These are phyloP conservation scores for Saturnispora ahearnii DNA, from an alignment of 805 yeast genomes.

Conservation along the genomic window DNA sequence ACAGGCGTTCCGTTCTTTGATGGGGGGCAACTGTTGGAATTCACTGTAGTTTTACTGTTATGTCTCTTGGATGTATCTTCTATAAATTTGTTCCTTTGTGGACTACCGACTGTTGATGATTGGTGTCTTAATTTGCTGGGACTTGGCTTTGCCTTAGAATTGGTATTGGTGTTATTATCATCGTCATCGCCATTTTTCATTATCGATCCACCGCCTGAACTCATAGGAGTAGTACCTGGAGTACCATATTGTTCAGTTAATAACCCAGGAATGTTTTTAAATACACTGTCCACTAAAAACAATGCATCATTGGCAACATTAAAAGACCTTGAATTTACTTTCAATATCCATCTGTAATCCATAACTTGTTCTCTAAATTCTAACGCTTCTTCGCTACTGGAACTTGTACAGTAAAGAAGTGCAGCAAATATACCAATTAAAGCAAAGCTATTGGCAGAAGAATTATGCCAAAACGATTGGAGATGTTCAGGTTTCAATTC, in stretches of 20 bases:
- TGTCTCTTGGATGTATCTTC: neutral
- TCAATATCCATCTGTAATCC: conserved; percentile 68
- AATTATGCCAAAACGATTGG: conserved; percentile 84
- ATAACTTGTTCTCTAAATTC: conserved; percentile 59
- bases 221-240: conserved; percentile 3
- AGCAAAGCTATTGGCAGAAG: conserved; percentile 69
- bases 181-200: neutral
- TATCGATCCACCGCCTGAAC: neutral
- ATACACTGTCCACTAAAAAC: conserved; percentile 57
- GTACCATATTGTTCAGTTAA: conserved; percentile 22
- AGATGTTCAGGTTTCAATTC: conserved; percentile 74
- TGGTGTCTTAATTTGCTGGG: neutral
- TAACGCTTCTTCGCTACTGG: conserved; percentile 50
- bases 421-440: conserved; percentile 86
- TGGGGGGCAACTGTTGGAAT: neutral
- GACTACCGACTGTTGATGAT: neutral
- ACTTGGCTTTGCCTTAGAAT: neutral
- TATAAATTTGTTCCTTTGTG: neutral
- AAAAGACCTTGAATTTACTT: conserved; percentile 67
- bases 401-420: conserved; percentile 60
- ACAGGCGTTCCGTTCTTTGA: neutral
- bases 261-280: conserved; percentile 69
- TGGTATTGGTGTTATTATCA: neutral
- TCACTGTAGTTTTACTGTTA: neutral
- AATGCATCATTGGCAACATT: conserved; percentile 73